These are phyloP conservation scores for Pseudogymnoascus sp. DNA, from an alignment of 2,329 filamentous ascomycete genomes.

Conservation along the genomic window DNA sequence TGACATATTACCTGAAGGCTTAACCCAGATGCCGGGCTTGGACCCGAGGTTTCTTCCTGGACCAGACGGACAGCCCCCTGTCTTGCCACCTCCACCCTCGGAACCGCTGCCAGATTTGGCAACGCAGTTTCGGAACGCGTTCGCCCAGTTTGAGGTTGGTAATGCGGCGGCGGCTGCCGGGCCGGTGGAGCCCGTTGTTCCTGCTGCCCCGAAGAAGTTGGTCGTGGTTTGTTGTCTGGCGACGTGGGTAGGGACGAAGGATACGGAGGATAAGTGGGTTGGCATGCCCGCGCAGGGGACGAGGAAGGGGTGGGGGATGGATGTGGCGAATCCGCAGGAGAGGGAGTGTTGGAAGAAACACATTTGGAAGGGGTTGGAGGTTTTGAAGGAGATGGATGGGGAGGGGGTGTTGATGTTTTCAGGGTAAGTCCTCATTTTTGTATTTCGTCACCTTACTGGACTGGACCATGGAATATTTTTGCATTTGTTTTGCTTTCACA, in stretches of 20 bases:
- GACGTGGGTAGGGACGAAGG: neutral
- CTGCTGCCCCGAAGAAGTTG: neutral
- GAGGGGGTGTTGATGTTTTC: neutral
- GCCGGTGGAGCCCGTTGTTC: neutral
- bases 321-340: neutral
- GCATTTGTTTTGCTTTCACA: neutral
- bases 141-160: neutral
- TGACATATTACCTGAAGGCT: neutral
- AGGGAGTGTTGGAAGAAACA: conserved; percentile 7
- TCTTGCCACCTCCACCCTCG: neutral
- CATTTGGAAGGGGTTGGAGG: neutral
- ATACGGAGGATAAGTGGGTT: neutral
- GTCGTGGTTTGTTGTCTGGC: neutral
- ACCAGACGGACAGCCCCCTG: neutral
- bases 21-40: neutral
- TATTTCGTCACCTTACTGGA: too few relatives aligned
- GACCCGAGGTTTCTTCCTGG: neutral
- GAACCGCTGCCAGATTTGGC: neutral
- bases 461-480: neutral
- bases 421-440: neutral
- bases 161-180: neutral
- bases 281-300: neutral
- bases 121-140: neutral
- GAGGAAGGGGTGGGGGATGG: neutral
- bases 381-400: neutral